These are phyloP conservation scores for Fragaria iinumae DNA, from an alignment of 306 rosid genomes.

Conservation along the genomic window DNA sequence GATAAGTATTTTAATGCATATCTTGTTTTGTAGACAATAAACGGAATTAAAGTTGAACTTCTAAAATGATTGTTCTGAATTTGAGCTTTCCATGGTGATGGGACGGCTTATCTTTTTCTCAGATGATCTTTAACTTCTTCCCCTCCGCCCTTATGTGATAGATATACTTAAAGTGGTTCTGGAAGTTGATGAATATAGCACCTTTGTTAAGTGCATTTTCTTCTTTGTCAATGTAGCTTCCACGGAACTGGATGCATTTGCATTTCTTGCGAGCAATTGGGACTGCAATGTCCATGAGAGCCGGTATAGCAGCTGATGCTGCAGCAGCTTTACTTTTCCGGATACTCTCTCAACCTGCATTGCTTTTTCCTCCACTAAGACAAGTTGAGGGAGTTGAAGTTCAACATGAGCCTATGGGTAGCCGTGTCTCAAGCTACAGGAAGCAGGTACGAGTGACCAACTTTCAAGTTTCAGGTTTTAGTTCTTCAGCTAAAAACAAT, in stretches of 20 bases:
- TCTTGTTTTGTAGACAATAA: neutral
- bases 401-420: conserved; percentile 77
- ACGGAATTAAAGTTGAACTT: neutral
- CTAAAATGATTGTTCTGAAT: neutral
- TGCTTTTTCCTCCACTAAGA: conserved; percentile 88
- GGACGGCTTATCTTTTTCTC: neutral
- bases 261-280: conserved; percentile 99
- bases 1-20: neutral
- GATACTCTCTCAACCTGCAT: conserved; percentile 90
- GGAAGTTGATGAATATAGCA: neutral
- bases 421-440: conserved; percentile 70
- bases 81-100: neutral
- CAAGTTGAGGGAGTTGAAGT: conserved; percentile 93
- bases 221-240: conserved; percentile 64
- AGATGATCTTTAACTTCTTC: neutral
- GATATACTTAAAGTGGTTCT: neutral
- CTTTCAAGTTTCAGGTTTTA: neutral
- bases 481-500: conserved; percentile 4
- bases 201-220: neutral
- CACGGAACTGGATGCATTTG: conserved; percentile 98
- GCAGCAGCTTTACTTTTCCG: conserved; percentile 99
- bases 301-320: conserved; percentile 94
- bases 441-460: conserved; percentile 59
- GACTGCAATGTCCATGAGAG: conserved; percentile 99
- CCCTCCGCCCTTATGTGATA: neutral